Evolutionary conservation across 2,329 filamentous ascomycete genomes (phyloP).

Genomic region (Penicillium capsulatum): DNA sequence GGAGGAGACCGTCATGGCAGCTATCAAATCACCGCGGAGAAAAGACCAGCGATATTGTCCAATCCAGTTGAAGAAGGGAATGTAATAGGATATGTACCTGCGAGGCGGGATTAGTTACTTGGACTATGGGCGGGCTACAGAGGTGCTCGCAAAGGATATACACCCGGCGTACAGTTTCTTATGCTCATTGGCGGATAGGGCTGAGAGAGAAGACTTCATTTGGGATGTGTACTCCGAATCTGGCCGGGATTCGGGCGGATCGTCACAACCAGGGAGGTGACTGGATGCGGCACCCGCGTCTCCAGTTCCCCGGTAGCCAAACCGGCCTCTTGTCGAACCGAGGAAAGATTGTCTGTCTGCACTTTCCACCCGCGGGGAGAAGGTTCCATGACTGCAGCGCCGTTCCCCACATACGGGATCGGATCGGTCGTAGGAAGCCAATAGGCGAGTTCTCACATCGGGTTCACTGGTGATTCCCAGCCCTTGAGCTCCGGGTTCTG

Average conservation of each 20-base stretch:
- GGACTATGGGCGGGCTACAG: not conserved
- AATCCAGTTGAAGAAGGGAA: constrained; percentile 89
- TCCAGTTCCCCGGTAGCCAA: constrained; percentile 32
- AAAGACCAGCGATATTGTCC: constrained; percentile 78
- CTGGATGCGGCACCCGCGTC: constrained; percentile 16
- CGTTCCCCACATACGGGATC: constrained; percentile 39
- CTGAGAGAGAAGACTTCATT: constrained; percentile 66
- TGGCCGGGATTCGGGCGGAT: constrained; percentile 38
- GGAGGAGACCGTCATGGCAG: constrained; percentile 92
- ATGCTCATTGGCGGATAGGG: constrained; percentile 69
- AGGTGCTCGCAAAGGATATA: not conserved
- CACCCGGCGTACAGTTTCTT: constrained; percentile 61
- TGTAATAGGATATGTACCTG: constrained; percentile 88
- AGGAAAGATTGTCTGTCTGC: constrained; percentile 49
- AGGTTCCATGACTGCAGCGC: constrained; percentile 68
- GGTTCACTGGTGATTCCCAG: constrained; percentile 18
- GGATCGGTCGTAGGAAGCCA: constrained; percentile 38
- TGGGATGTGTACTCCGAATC: constrained; percentile 65
- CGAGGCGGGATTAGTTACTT: constrained; percentile 8
- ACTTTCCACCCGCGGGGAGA: constrained; percentile 63
- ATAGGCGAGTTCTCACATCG: constrained; percentile 35
- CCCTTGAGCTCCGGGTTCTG: constrained; percentile 1
- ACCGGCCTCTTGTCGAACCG: constrained; percentile 25
- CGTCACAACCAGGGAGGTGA: constrained; percentile 36
- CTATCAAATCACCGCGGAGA: constrained; percentile 78